A percentile compares a stretch with the other conserved stretches of the same genome.
Conservation (phyloP, 257 asterid genomes). For the Handroanthus guayacan region DNA sequence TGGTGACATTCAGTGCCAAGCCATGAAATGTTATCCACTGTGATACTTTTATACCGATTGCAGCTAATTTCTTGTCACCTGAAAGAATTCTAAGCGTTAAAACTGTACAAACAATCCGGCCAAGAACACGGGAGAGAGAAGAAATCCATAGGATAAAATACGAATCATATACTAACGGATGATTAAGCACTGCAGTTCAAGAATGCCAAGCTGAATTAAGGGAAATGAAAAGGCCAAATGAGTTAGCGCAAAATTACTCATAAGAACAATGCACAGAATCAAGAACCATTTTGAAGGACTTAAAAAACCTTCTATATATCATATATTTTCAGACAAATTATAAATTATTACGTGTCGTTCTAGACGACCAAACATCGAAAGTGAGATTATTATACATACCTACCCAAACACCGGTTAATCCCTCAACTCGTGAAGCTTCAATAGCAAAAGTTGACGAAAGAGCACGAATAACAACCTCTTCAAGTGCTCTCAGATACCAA, state of each 20-base stretch:
- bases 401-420: constrained; percentile 97
- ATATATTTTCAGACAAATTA: neutral
- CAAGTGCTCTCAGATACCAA: constrained; percentile 95
- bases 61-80: constrained; percentile 82
- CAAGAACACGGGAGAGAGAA: neutral
- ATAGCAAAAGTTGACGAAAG: constrained; percentile 72
- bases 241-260: no score
- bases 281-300: neutral
- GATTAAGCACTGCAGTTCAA: neutral
- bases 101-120: neutral
- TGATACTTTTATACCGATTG: constrained; percentile 79
- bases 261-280: neutral
- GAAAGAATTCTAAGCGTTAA: constrained; percentile 36
- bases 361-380: neutral
- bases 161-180: neutral
- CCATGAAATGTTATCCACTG: constrained; percentile 88
- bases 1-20: constrained; percentile 79
- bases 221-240: neutral
- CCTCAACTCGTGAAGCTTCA: constrained; percentile 74
- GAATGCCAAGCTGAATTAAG: neutral
- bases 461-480: constrained; percentile 88
- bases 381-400: constrained; percentile 57
- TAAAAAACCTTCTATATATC: neutral
- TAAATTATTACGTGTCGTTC: neutral
- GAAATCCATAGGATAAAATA: neutral